A percentile compares a stretch with the other conserved stretches of the same genome.
phyloP scores from a whole-genome alignment of 495 filamentous ascomycete genomes.

The Margaritispora aquatica region DNA sequence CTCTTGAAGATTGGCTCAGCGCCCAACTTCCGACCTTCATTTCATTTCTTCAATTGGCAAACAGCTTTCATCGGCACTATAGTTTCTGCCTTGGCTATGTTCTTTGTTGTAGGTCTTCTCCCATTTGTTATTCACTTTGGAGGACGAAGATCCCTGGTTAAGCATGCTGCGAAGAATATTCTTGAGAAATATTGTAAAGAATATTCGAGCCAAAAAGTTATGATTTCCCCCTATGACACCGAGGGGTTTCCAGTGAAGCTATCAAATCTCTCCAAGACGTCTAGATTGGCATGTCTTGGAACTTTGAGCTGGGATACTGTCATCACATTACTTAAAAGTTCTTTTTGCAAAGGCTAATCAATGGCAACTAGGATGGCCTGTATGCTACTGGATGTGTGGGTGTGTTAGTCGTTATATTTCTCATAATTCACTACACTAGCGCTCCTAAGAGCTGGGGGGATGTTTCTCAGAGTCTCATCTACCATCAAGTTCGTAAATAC shows the following conservation, averaged over 20 bases:
- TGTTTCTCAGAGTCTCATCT: conserved; percentile 83
- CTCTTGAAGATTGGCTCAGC: conserved; percentile 88
- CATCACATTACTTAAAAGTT: too few species aligned
- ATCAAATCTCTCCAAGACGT: too few species aligned
- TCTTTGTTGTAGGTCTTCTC: conserved; percentile 52
- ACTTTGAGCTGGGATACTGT: too few species aligned
- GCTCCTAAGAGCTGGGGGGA: conserved; percentile 88
- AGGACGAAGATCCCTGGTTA: too few species aligned
- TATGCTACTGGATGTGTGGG: conserved; percentile 73
- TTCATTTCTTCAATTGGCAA: conserved; percentile 83
- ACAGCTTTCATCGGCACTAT: conserved; percentile 70
- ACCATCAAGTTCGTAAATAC: conserved; percentile 89
- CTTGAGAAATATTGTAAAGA: too few species aligned
- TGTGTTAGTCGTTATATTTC: conserved; percentile 67
- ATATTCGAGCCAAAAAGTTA: too few species aligned
- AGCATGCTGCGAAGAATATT: too few species aligned
- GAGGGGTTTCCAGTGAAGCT: too few species aligned
- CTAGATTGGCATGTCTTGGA: too few species aligned
- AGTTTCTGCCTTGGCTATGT: conserved; percentile 73
- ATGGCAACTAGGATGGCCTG: conserved; percentile 51
- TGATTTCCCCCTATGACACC: too few species aligned
- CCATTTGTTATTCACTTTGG: too few species aligned
- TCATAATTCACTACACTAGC: conserved; percentile 78
- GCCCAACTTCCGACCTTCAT: conserved; percentile 83
- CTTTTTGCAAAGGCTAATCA: background rate